Evolutionary conservation across 2,329 filamentous ascomycete species (phyloP), one percentile per base, ranked within the genome.

Genomic region (Monilinia aucupariae): DNA sequence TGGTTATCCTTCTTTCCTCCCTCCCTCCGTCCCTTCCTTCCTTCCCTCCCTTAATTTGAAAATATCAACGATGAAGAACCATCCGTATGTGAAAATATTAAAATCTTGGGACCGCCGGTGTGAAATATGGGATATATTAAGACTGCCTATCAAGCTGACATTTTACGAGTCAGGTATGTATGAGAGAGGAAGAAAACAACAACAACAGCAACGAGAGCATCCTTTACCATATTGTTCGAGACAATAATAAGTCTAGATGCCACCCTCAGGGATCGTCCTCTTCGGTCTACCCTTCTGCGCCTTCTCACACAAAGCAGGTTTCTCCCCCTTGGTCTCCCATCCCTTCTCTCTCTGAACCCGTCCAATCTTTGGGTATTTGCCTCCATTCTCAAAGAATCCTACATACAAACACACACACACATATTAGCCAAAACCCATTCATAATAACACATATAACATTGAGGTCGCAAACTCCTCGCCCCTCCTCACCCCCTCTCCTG

Each of bases 311-410:
- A 96, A 77, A 17, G 64, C 64, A 27, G 68, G 71, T 32, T 64
- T 59, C 74, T 81, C 77, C 72, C 82, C 82, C 6, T 78, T 78
- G 6, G 84, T 84, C 71, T 88, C 81, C 78, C 86, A 88, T 27
- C 76, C 80, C 30, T 78, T 79, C 64, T 84, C 81, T 65, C 85
- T 80, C 74, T 85, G 81, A 17, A 97, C 84, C 73, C 81, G 84
- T 4, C 94, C 94, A 5, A 96, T 89, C 76, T 85, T 84, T 66
- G 85, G 84, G 77, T 97, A 97, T 78, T 91, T 91, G 72, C 87
- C 83, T 73, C 85, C 90, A 62, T 88, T 89, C 64, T 77, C 81
- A 72, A 97, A 97, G 78, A 97, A 91, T 59, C 83, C 80, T 65
- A 88, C 85, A 93, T 66, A 97, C 75, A 8, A 22, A 92, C 87